Base-by-base conservation (phyloP, 495 filamentous ascomycete genomes). In the Penicillium roqueforti region DNA sequence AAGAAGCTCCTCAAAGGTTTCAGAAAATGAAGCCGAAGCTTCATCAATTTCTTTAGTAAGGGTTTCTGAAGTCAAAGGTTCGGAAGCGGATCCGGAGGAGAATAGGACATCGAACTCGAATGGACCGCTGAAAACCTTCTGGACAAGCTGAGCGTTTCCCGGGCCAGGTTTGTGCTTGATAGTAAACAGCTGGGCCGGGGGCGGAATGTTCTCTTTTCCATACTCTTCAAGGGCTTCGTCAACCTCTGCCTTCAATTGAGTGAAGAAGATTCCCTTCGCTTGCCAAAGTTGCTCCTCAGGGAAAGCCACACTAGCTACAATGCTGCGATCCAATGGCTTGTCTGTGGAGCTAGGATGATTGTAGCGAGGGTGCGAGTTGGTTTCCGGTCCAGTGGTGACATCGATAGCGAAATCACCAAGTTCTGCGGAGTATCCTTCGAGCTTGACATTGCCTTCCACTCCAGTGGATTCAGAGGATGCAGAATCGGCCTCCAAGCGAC, bases 111-210 rank as follows among this genome's bases (percentile, higher is more conserved):
- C 93, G 60, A 98, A 97, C 78, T 93, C 51, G 19, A 39, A 45
- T 23, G 28, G 14, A 1, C 95, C 95, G 64, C 88, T 82, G 66
- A 97, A 98, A 3, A 91, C 80, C 70, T 96, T 97, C 69, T 98
- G 92, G 36, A 97, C 81, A 43, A 95, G 75, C 55, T 98, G 93
- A 4, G 91, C 60, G 62, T 97, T 97, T 13, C 92, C 95, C 18
- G 72, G 44, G 11, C 83, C 83, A 18, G 88, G 84, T 0, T 71
- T 62, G 54, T 95, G 85, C 34, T 74, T 67, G 48, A 97, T 78
- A 4, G 87, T 91, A 67, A 92, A 97, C 1, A 89, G 79, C 68
- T 95, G 89, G 69, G 86, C 87, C 2, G 92, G 87, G 6, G 92
- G 93, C 14, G 92, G 91, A 13, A 84, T 77, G 55, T 75, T 70